phyloP scores from a whole-genome alignment of 345 rosid species.

The Cardamine resedifolia region DNA sequence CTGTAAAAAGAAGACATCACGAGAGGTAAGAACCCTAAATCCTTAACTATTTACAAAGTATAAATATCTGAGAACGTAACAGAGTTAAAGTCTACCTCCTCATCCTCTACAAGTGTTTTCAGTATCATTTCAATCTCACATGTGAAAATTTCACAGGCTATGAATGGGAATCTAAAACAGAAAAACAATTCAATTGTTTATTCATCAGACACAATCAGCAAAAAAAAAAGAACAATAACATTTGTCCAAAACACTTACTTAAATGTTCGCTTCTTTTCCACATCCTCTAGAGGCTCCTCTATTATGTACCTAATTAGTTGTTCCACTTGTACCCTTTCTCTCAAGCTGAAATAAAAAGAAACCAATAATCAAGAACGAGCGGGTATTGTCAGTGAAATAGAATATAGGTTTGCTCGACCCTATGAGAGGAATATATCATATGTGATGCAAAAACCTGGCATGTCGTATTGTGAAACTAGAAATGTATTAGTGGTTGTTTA shows the following conservation, averaged over 20 bases:
- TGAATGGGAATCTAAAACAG: constrained; percentile 72
- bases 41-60: background rate
- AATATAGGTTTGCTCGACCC: background rate
- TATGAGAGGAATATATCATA: background rate
- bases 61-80: constrained; percentile 11
- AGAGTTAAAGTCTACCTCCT: constrained; percentile 56
- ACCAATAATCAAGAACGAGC: constrained; percentile 18
- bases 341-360: constrained; percentile 58
- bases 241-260: constrained; percentile 53
- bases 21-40: constrained; percentile 21
- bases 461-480: background rate
- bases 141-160: constrained; percentile 90
- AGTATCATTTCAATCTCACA: constrained; percentile 93
- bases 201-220: constrained; percentile 17
- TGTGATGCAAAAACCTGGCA: constrained; percentile 16
- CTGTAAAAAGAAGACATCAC: constrained; percentile 46
- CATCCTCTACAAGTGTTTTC: constrained; percentile 88
- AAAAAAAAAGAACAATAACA: constrained; percentile 1
- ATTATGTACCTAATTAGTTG: constrained; percentile 75
- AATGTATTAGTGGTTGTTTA: background rate
- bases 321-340: constrained; percentile 76
- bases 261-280: constrained; percentile 65
- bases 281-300: constrained; percentile 72
- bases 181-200: constrained; percentile 3
- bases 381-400: constrained; percentile 1